phyloP scores from a whole-genome alignment of 2,329 filamentous ascomycete genomes.

The Penicillium thymicola region DNA sequence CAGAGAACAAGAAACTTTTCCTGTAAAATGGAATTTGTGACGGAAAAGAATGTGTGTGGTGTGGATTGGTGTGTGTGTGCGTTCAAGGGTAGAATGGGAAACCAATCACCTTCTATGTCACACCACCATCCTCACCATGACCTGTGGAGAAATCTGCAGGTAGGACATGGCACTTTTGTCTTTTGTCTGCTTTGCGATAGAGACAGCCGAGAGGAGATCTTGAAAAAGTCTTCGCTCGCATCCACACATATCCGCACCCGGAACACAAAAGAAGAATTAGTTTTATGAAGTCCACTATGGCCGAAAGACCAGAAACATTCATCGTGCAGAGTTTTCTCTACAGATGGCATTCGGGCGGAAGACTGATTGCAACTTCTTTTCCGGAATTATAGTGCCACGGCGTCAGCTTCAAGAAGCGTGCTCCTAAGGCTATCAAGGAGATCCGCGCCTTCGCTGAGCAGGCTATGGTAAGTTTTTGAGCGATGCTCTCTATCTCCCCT shows the following conservation, averaged over 20 bases:
- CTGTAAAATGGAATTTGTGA: slow-evolving; percentile 22
- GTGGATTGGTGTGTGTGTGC: slow-evolving; percentile 2
- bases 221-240: slow-evolving; percentile 11
- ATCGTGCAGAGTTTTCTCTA: slow-evolving; percentile 25
- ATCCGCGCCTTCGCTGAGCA: slow-evolving; percentile 90
- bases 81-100: slow-evolving; percentile 1
- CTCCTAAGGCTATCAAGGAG: slow-evolving; percentile 98
- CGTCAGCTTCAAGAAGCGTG: slow-evolving; percentile 99
- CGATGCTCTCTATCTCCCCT: background rate
- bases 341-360: slow-evolving; percentile 59
- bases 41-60: slow-evolving; percentile 19
- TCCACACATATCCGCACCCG: slow-evolving; percentile 14
- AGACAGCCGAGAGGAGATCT: slow-evolving; percentile 7
- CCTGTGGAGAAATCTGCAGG: slow-evolving; percentile 11
- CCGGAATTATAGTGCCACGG: slow-evolving; percentile 74
- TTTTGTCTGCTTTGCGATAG: slow-evolving; percentile 5
- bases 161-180: slow-evolving; percentile 5
- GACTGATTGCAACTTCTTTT: slow-evolving; percentile 57
- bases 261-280: slow-evolving; percentile 51
- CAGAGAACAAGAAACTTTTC: slow-evolving; percentile 31
- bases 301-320: slow-evolving; percentile 33
- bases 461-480: slow-evolving; percentile 78
- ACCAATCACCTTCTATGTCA: slow-evolving; percentile 6
- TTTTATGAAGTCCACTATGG: slow-evolving; percentile 69
- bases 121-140: slow-evolving; percentile 8